phyloP scores from a whole-genome alignment of 768 basidiomycete species.

The Tulasnella sp. region DNA sequence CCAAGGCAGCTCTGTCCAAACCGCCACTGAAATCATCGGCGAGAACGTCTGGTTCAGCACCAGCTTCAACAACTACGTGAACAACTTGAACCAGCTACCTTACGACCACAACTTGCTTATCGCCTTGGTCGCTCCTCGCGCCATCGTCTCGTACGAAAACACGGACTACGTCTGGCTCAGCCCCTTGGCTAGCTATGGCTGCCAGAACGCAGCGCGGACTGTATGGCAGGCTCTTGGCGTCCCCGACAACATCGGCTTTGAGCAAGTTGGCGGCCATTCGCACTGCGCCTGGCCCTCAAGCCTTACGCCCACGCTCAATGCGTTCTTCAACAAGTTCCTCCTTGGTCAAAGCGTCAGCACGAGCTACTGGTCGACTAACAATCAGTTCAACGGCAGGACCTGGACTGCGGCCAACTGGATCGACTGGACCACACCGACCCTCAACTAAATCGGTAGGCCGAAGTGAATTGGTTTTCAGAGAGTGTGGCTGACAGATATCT shows the following conservation, averaged over 20 bases:
- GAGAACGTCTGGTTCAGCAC: constrained; percentile 59
- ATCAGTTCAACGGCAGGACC: constrained; percentile 36
- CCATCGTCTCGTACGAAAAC: constrained; percentile 48
- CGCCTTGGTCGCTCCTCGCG: constrained; percentile 49
- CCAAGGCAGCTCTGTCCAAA: constrained; percentile 43
- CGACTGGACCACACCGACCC: constrained; percentile 43
- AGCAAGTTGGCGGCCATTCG: constrained; percentile 45
- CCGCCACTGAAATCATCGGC: constrained; percentile 48
- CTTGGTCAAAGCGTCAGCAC: constrained; percentile 44
- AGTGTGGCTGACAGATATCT: neutral
- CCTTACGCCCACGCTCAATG: constrained; percentile 41
- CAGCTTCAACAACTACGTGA: constrained; percentile 42
- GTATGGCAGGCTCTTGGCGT: constrained; percentile 47
- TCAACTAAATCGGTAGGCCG: constrained; percentile 27
- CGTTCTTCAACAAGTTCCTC: constrained; percentile 52
- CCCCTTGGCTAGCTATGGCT: constrained; percentile 43
- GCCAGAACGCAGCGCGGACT: constrained; percentile 44
- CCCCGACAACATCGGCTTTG: constrained; percentile 43
- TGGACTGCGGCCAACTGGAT: constrained; percentile 39
- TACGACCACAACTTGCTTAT: constrained; percentile 54
- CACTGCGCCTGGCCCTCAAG: constrained; percentile 50
- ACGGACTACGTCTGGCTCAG: constrained; percentile 51
- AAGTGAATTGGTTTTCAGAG: neutral
- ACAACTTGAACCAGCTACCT: constrained; percentile 41
- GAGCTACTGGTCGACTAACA: constrained; percentile 31